phyloP scores from a whole-genome alignment of 2,329 filamentous ascomycete genomes.

The Microsporum canis region DNA sequence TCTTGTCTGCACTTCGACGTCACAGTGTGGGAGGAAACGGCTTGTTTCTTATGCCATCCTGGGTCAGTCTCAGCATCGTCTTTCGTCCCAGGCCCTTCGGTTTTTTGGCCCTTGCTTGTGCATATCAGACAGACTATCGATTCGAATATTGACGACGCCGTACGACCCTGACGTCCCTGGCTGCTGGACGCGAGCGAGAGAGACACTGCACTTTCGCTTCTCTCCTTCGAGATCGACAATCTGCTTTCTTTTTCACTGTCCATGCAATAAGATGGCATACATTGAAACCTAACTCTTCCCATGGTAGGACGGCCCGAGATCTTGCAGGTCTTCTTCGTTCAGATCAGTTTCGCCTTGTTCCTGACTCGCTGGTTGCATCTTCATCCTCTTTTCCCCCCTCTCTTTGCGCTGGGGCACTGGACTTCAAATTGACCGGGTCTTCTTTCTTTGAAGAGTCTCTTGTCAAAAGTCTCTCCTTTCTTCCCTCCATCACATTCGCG shows the following conservation, averaged over 20 bases:
- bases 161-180: neutral
- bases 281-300: neutral
- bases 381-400: neutral
- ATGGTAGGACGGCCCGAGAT: conserved; percentile 3
- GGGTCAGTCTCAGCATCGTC: neutral
- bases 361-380: neutral
- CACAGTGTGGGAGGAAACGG: neutral
- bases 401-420: neutral
- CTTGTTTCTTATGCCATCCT: neutral
- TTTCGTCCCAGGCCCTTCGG: neutral
- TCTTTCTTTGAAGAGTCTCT: neutral
- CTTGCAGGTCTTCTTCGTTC: neutral
- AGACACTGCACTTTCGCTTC: neutral
- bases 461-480: neutral
- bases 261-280: conserved; percentile 2
- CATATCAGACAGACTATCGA: conserved; percentile 1
- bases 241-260: neutral
- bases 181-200: neutral
- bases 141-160: conserved; percentile 2
- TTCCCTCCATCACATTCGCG: neutral
- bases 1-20: conserved; percentile 2
- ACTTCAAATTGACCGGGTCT: neutral
- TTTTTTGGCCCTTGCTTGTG: neutral
- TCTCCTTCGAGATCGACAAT: neutral
- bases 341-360: neutral